Conservation (phyloP, 345 rosid genomes). For the Salix viminalis region DNA sequence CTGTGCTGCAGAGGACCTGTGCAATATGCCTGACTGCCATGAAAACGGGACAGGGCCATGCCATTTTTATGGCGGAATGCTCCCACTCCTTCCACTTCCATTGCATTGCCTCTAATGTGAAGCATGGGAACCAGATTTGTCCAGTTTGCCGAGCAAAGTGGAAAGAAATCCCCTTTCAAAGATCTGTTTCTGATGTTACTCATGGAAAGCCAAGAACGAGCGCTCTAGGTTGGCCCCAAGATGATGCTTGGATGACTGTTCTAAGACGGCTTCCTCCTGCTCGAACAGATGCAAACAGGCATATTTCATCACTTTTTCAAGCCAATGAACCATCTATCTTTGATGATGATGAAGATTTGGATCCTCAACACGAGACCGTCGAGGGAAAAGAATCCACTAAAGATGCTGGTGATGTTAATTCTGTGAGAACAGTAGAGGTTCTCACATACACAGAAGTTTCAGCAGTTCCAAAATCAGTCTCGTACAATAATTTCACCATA, state of each 20-base stretch:
- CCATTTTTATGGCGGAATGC: constrained; percentile 29
- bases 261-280: constrained; percentile 20
- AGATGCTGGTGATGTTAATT: constrained; percentile 8
- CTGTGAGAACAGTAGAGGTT: constrained; percentile 39
- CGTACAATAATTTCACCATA: constrained; percentile 15
- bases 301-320: constrained; percentile 9
- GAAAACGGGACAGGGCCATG: constrained; percentile 28
- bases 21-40: constrained; percentile 26
- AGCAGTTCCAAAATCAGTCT: constrained; percentile 14
- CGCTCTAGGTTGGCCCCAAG: constrained; percentile 12
- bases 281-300: constrained; percentile 9
- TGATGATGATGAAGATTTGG: constrained; percentile 23
- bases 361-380: not conserved
- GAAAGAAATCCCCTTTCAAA: constrained; percentile 30
- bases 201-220: constrained; percentile 17
- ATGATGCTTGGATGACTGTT: constrained; percentile 22
- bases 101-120: constrained; percentile 27
- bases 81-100: constrained; percentile 32
- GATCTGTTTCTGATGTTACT: constrained; percentile 2
- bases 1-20: constrained; percentile 55
- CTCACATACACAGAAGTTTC: constrained; percentile 23
- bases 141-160: constrained; percentile 35
- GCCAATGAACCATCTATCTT: constrained; percentile 17
- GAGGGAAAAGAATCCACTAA: not conserved
- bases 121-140: constrained; percentile 27